Conservation (phyloP, 352 stramenopile species). For the Globisporangium recalcitrans region DNA sequence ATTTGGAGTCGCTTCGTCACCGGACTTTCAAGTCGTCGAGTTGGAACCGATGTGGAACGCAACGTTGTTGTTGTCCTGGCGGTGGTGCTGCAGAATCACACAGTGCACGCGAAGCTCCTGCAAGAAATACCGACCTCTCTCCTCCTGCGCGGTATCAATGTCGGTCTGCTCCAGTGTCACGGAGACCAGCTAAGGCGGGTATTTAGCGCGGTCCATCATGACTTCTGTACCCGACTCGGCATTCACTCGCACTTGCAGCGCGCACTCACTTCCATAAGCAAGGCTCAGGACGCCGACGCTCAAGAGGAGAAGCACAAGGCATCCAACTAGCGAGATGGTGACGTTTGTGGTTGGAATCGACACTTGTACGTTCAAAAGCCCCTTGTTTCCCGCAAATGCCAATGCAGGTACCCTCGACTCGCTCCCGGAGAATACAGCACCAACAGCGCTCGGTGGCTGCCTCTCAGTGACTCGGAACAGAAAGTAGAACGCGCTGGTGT, state of each 20-base stretch:
- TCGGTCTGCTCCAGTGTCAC: not conserved
- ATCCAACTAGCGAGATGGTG: slow-evolving; percentile 7
- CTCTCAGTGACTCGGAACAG: too few relatives aligned
- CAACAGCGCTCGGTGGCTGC: too few relatives aligned
- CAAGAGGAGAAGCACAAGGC: not conserved
- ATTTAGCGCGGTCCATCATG: slow-evolving; percentile 11
- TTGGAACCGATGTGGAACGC: slow-evolving; percentile 7
- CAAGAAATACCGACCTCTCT: not conserved
- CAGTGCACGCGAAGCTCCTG: slow-evolving; percentile 9
- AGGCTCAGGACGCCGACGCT: not conserved
- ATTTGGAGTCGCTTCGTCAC: too few relatives aligned
- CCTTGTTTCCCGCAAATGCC: slow-evolving; percentile 6
- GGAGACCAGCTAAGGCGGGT: slow-evolving; percentile 8
- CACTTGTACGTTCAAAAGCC: slow-evolving; percentile 13
- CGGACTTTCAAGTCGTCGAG: too few relatives aligned
- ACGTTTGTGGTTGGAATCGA: slow-evolving; percentile 8
- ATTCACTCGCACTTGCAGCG: slow-evolving; percentile 2
- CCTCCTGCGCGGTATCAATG: not conserved
- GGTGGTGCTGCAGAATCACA: slow-evolving; percentile 1
- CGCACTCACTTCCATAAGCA: not conserved
- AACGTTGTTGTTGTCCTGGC: not conserved
- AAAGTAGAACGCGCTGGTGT: too few relatives aligned
- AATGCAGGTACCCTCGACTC: too few relatives aligned
- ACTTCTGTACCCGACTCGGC: slow-evolving; percentile 3
- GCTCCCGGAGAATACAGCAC: too few relatives aligned